These are phyloP conservation scores for Claviceps fusiformis DNA, from an alignment of 2,329 filamentous ascomycete species.

Conservation along the genomic window DNA sequence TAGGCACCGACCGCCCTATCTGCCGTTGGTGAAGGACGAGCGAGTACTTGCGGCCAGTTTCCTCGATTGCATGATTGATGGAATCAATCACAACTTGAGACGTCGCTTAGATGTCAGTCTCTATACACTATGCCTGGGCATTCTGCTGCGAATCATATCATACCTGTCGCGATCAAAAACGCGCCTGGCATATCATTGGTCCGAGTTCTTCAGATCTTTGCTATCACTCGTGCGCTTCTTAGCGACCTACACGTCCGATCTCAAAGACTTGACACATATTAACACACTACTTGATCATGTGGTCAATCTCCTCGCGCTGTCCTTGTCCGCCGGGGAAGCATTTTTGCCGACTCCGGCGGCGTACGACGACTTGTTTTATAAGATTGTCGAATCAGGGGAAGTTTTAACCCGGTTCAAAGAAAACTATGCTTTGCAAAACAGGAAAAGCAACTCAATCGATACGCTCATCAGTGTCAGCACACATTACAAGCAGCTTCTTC, in stretches of 20 bases:
- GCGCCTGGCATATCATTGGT: conserved; percentile 83
- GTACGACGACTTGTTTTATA: conserved; percentile 97
- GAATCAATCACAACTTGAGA: conserved; percentile 85
- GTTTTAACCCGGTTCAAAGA: conserved; percentile 70
- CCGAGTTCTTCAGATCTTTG: conserved; percentile 82
- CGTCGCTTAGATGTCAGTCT: conserved; percentile 72
- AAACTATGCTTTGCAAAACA: conserved; percentile 49
- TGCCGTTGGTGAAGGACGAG: conserved; percentile 61
- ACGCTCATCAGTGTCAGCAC: conserved; percentile 69
- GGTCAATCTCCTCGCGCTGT: conserved; percentile 70
- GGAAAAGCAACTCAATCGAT: conserved; percentile 59
- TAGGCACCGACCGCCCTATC: conserved; percentile 73
- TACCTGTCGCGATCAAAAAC: conserved; percentile 73
- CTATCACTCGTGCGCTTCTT: conserved; percentile 83
- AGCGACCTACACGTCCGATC: conserved; percentile 68
- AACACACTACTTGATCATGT: conserved; percentile 61
- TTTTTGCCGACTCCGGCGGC: conserved; percentile 78
- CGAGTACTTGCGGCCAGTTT: conserved; percentile 63
- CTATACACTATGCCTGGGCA: conserved; percentile 69
- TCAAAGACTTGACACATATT: conserved; percentile 57
- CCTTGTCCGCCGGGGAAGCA: conserved; percentile 73
- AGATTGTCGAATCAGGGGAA: conserved; percentile 84
- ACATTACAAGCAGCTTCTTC: conserved; percentile 78
- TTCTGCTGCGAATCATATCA: conserved; percentile 70
- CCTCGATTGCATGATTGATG: conserved; percentile 78